phyloP scores from a whole-genome alignment of 1,284 basidiomycete genomes.

The Ustilago lituana region DNA sequence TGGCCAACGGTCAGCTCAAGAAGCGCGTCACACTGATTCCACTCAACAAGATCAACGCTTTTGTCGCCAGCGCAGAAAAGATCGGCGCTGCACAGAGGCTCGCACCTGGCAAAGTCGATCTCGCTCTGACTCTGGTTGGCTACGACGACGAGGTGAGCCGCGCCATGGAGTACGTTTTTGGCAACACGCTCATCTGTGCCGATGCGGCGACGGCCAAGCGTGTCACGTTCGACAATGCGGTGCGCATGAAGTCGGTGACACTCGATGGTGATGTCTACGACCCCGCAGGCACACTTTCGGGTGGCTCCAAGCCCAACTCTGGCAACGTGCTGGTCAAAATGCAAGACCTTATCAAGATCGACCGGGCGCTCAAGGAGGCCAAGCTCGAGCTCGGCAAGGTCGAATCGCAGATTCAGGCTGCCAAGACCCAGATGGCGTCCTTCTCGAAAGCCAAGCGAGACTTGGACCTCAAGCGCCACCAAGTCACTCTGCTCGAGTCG shows the following conservation, averaged over 20 bases:
- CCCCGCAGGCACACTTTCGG: slow-evolving; percentile 90
- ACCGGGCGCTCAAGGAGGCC: slow-evolving; percentile 72
- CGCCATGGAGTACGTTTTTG: slow-evolving; percentile 94
- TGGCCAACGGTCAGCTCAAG: slow-evolving; percentile 83
- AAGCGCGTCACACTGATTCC: slow-evolving; percentile 94
- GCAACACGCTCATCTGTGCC: slow-evolving; percentile 89
- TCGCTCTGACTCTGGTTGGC: slow-evolving; percentile 86
- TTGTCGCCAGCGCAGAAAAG: slow-evolving; percentile 78
- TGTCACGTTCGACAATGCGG: slow-evolving; percentile 84
- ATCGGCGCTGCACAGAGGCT: slow-evolving; percentile 78
- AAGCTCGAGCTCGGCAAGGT: slow-evolving; percentile 72
- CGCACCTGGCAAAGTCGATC: slow-evolving; percentile 81
- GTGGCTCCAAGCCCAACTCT: slow-evolving; percentile 84
- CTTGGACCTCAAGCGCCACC: slow-evolving; percentile 88
- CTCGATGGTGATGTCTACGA: slow-evolving; percentile 96
- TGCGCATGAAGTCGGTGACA: slow-evolving; percentile 84
- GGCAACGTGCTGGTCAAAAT: slow-evolving; percentile 81
- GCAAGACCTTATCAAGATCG: slow-evolving; percentile 79
- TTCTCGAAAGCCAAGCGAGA: slow-evolving; percentile 78
- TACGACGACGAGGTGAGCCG: slow-evolving; percentile 84
- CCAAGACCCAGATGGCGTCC: slow-evolving; percentile 72
- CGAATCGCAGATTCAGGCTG: slow-evolving; percentile 73
- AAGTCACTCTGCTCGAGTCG: slow-evolving; percentile 82
- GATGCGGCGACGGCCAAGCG: slow-evolving; percentile 87
- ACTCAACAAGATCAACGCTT: slow-evolving; percentile 86